Conservation (phyloP, 2,329 filamentous ascomycete genomes). For the Didymella arachidicola region DNA sequence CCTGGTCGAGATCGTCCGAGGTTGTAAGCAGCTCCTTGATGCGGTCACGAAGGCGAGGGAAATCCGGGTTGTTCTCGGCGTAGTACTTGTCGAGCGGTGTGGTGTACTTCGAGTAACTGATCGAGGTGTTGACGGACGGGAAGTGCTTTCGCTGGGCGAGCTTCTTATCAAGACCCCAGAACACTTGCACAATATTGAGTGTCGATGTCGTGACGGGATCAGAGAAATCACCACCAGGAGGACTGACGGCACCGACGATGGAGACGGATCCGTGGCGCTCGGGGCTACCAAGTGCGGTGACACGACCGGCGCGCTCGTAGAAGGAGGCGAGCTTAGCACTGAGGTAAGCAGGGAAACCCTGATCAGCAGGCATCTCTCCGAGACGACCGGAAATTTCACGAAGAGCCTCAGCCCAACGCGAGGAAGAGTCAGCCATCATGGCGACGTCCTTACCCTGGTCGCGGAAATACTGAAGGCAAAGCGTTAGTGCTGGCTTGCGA, state of each 20-base stretch:
- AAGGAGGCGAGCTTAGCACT: constrained; percentile 97
- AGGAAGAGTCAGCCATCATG: constrained; percentile 99
- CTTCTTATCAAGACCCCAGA: constrained; percentile 99
- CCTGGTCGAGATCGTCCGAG: constrained; percentile 97
- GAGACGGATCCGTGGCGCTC: constrained; percentile 91
- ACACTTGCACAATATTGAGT: constrained; percentile 96
- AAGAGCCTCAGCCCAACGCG: constrained; percentile 97
- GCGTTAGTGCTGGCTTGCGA: background rate
- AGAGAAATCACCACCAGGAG: constrained; percentile 98
- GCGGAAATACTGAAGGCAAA: constrained; percentile 81
- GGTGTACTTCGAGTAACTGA: constrained; percentile 98
- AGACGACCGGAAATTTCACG: constrained; percentile 98
- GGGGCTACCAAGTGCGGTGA: constrained; percentile 84
- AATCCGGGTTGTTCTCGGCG: constrained; percentile 90
- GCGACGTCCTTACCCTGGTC: constrained; percentile 97
- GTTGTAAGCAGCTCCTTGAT: constrained; percentile 93
- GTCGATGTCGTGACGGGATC: constrained; percentile 95
- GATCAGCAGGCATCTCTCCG: constrained; percentile 99
- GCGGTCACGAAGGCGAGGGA: constrained; percentile 88
- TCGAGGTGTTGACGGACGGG: constrained; percentile 93
- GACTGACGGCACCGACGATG: constrained; percentile 96
- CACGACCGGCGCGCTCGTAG: constrained; percentile 96
- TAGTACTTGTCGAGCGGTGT: constrained; percentile 89
- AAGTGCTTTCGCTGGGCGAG: constrained; percentile 99
- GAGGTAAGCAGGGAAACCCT: constrained; percentile 98